phyloP scores from a whole-genome alignment of 805 yeast genomes.

The Torulaspora gathmanii region DNA sequence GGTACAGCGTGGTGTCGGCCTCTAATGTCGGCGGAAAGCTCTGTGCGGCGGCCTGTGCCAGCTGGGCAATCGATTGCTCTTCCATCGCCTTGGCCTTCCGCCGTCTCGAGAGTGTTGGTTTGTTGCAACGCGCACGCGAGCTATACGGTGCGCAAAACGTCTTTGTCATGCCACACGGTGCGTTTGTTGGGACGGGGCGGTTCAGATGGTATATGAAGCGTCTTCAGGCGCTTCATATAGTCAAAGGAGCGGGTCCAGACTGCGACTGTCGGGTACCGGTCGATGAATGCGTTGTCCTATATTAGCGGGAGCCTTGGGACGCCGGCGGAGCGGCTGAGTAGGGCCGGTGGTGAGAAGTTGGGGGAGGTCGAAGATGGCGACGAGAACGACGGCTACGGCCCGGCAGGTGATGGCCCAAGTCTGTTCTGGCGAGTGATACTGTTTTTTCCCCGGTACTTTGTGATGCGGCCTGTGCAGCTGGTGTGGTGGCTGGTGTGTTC shows the following conservation, averaged over 20 bases:
- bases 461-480: conserved; percentile 49
- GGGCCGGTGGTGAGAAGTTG: neutral
- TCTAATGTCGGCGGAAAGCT: too few species aligned
- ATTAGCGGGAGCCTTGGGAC: conserved; percentile 28
- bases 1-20: neutral
- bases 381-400: neutral
- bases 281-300: conserved; percentile 27
- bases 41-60: too few species aligned
- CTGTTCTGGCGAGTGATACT: conserved; percentile 32
- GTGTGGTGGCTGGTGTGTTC: conserved; percentile 50
- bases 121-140: too few species aligned
- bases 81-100: too few species aligned
- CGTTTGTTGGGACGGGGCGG: too few species aligned
- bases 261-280: neutral
- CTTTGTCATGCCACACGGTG: too few species aligned
- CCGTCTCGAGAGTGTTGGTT: too few species aligned
- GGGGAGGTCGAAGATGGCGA: conserved; percentile 2
- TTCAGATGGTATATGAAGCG: too few species aligned
- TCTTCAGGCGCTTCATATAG: too few species aligned
- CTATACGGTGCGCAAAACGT: too few species aligned
- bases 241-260: too few species aligned
- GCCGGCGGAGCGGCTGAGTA: neutral
- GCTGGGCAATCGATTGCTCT: too few species aligned
- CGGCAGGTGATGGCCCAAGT: neutral
- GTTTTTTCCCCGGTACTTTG: conserved; percentile 47